Evolutionary conservation across 345 rosid genomes (phyloP), one percentile per base, ranked within the genome.

Genomic region (Euclidium syriacum): DNA sequence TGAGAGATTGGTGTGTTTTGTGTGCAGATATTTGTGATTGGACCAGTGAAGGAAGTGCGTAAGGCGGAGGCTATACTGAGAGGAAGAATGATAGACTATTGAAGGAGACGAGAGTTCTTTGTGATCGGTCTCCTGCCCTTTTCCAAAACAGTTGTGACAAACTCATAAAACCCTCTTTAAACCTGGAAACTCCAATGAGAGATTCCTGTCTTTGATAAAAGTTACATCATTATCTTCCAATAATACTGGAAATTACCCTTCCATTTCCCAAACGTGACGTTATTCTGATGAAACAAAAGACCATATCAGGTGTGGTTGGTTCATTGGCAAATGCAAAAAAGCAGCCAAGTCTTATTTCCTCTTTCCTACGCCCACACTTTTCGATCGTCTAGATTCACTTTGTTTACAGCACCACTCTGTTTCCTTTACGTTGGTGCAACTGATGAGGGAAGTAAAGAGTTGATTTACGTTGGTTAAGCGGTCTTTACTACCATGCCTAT

Each of bases 11-110:
- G 48, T 50, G 33, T 38, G 27, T 36, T 49, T 35, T 27, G 60
- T 5, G 39, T 66, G 78, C 58, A 87, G 98, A 82, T 84, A 23
- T 92, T 89, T 77, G 73, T 92, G 49, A 85, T 89, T 19, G 98
- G 98, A 57, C 83, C 95, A 0, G 82, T 80, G 75, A 82, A 70
- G 75, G 83, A 87, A 71, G 98, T 89, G 81, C 87, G 94, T 61
- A 92, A 92, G 74, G 94, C 96, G 23, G 95, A 85, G 68, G 98
- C 98, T 70, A 80, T 89, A 62, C 66, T 92, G 67, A 84, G 95
- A 75, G 98, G 98, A 66, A 87, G 80, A 74, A 81, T 87, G 96
- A 47, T 84, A 79, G 86, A 86, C 70, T 71, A 62, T 38, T 70
- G 74, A 70, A 70, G 49, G 63, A 64, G 24, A 12, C 15, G 41